Conservation (phyloP, 169 alveolate species). For the Eimeria mitis region DNA sequence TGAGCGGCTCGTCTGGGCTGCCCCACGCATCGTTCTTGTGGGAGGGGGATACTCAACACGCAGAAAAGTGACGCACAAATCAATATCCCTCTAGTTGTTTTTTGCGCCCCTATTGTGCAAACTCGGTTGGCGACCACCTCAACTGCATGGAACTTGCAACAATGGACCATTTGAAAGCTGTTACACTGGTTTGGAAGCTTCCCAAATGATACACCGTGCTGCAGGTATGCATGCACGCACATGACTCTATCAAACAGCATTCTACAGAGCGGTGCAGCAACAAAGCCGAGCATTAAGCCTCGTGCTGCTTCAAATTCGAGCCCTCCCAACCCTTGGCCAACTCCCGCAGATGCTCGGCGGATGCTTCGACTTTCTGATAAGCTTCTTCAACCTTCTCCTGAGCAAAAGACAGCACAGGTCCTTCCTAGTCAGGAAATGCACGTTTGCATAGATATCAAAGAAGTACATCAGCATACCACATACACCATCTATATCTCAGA, state of each 20-base stretch:
- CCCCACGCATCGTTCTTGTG: slow-evolving; percentile 45
- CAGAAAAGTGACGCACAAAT: slow-evolving; percentile 12
- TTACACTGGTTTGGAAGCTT: not conserved
- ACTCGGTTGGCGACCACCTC: slow-evolving; percentile 1
- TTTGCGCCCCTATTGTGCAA: slow-evolving; percentile 5
- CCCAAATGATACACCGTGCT: slow-evolving; percentile 8
- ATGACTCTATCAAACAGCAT: not conserved
- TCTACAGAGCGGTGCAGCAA: slow-evolving; percentile 21
- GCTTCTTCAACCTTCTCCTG: slow-evolving; percentile 52
- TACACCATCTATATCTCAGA: not conserved
- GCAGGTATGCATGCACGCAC: slow-evolving; percentile 28
- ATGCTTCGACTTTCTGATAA: not conserved
- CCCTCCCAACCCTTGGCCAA: not conserved
- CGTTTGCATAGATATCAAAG: not conserved
- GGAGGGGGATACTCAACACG: not conserved
- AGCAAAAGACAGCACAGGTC: not conserved
- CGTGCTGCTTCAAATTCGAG: slow-evolving; percentile 17
- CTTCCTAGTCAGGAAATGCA: not conserved
- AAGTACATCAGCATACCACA: not conserved
- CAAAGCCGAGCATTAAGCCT: slow-evolving; percentile 16
- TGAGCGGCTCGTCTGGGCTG: not conserved
- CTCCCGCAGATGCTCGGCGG: slow-evolving; percentile 22
- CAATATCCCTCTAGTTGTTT: slow-evolving; percentile 6
- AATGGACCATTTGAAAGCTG: slow-evolving; percentile 14
- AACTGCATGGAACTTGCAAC: not conserved